These are phyloP conservation scores for Axilococcus clingmanii DNA, from an alignment of 139 green algal species.

Conservation along the genomic window DNA sequence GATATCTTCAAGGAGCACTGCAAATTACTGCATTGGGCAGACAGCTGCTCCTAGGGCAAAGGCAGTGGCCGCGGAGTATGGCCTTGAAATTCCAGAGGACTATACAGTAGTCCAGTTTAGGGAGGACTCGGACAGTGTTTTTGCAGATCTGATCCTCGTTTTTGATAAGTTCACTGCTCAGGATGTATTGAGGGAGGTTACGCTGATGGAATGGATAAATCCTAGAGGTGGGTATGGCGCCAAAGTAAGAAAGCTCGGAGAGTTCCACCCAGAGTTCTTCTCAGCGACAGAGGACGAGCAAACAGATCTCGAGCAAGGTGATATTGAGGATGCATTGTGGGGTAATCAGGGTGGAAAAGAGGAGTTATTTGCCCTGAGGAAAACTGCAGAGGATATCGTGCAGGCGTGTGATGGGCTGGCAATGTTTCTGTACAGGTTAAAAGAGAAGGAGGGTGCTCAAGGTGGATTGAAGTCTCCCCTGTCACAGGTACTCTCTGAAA, in stretches of 20 bases:
- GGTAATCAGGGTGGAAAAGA: slow-evolving; percentile 50
- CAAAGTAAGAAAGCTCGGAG: slow-evolving; percentile 58
- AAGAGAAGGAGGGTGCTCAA: too few species aligned
- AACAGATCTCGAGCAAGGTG: slow-evolving; percentile 32
- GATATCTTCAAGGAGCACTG: background rate
- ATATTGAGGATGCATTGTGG: slow-evolving; percentile 78
- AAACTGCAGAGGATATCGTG: slow-evolving; percentile 12
- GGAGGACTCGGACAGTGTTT: slow-evolving; percentile 54
- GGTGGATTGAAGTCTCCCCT: too few species aligned
- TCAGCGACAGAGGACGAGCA: background rate
- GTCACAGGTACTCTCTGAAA: too few species aligned
- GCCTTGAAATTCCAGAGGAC: slow-evolving; percentile 26
- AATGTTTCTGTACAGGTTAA: slow-evolving; percentile 26
- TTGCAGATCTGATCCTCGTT: slow-evolving; percentile 60
- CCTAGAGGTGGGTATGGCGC: slow-evolving; percentile 28
- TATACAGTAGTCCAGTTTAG: slow-evolving; percentile 20
- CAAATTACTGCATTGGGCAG: background rate
- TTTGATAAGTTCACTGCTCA: slow-evolving; percentile 81
- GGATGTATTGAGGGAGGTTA: slow-evolving; percentile 74
- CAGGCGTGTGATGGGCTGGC: slow-evolving; percentile 26
- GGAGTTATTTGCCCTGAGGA: slow-evolving; percentile 33
- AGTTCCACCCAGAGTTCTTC: slow-evolving; percentile 53
- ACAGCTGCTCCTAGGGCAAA: slow-evolving; percentile 1
- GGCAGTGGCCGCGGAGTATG: too few species aligned
- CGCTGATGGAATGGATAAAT: slow-evolving; percentile 68